These are phyloP conservation scores for Colletotrichum gloeosporioides DNA, from an alignment of 2,329 filamentous ascomycete species.

Conservation along the genomic window DNA sequence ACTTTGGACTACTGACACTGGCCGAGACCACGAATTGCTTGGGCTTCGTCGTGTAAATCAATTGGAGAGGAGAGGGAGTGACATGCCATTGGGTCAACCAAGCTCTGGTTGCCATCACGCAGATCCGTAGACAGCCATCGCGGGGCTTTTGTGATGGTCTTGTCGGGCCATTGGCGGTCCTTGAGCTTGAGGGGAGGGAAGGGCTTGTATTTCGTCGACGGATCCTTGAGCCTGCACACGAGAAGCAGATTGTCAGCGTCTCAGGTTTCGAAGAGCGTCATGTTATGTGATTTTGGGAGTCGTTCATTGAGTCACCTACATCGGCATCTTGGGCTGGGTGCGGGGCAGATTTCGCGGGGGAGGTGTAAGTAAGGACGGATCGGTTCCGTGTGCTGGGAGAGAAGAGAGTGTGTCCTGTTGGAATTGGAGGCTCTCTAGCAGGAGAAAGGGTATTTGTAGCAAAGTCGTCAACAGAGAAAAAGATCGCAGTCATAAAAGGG, in stretches of 20 bases:
- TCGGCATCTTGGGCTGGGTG: slow-evolving; percentile 23
- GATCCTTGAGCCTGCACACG: slow-evolving; percentile 18
- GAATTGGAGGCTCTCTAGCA: neutral
- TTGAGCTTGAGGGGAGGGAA: slow-evolving; percentile 46
- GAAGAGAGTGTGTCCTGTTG: neutral
- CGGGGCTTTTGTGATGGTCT: slow-evolving; percentile 82
- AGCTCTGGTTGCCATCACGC: slow-evolving; percentile 91
- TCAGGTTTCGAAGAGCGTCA: neutral
- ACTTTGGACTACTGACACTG: neutral
- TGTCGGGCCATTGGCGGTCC: slow-evolving; percentile 83
- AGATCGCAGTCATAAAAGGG: neutral
- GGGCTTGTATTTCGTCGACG: slow-evolving; percentile 25
- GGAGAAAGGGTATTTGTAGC: neutral
- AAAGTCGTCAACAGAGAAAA: neutral
- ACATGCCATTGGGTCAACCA: slow-evolving; percentile 89
- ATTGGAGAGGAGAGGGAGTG: neutral
- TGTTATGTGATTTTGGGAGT: neutral
- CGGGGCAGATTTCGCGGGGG: neutral
- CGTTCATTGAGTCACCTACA: slow-evolving; percentile 14
- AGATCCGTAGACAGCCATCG: slow-evolving; percentile 77
- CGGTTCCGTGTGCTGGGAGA: neutral
- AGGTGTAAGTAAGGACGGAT: neutral
- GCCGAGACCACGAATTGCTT: neutral
- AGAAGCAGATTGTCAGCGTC: neutral
- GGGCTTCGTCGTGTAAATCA: neutral